These are phyloP conservation scores for Fusarium pseudoanthophilum DNA, from an alignment of 2,329 filamentous ascomycete species.

Conservation along the genomic window DNA sequence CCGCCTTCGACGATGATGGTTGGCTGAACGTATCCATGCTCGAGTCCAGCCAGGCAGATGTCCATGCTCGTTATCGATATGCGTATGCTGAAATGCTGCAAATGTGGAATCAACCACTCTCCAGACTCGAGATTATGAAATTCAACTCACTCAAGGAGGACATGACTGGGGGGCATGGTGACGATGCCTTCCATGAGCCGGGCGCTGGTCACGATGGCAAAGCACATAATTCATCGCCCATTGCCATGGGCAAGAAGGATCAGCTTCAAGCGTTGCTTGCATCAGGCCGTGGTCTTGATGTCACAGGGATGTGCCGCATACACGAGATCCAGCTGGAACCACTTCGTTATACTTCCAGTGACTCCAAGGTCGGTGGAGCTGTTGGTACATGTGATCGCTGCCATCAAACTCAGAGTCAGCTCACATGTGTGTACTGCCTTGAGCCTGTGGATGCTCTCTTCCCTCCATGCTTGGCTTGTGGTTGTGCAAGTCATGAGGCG, in stretches of 20 bases:
- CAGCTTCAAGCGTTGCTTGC: slow-evolving; percentile 61
- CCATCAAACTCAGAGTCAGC: slow-evolving; percentile 64
- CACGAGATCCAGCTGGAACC: slow-evolving; percentile 73
- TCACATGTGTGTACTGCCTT: slow-evolving; percentile 71
- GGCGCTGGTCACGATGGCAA: slow-evolving; percentile 53
- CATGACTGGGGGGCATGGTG: slow-evolving; percentile 41
- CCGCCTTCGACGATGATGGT: slow-evolving; percentile 75
- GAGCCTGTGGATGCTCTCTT: slow-evolving; percentile 70
- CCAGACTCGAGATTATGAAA: slow-evolving; percentile 74
- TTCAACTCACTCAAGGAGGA: slow-evolving; percentile 71
- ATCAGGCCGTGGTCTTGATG: slow-evolving; percentile 68
- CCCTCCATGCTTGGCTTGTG: slow-evolving; percentile 70
- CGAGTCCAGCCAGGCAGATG: slow-evolving; percentile 58
- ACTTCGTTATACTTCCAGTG: slow-evolving; percentile 58
- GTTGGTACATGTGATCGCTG: slow-evolving; percentile 64
- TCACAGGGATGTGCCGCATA: slow-evolving; percentile 70
- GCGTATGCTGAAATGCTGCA: slow-evolving; percentile 76
- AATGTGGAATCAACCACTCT: slow-evolving; percentile 71
- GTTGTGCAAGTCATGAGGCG: slow-evolving; percentile 68
- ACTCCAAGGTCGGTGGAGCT: slow-evolving; percentile 56
- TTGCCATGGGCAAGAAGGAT: slow-evolving; percentile 67
- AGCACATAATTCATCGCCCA: slow-evolving; percentile 57
- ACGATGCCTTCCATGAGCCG: slow-evolving; percentile 51
- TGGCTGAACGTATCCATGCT: slow-evolving; percentile 70
- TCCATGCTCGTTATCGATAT: slow-evolving; percentile 70